phyloP scores from a whole-genome alignment of 306 rosid genomes.

The Acacia melanoxylon region DNA sequence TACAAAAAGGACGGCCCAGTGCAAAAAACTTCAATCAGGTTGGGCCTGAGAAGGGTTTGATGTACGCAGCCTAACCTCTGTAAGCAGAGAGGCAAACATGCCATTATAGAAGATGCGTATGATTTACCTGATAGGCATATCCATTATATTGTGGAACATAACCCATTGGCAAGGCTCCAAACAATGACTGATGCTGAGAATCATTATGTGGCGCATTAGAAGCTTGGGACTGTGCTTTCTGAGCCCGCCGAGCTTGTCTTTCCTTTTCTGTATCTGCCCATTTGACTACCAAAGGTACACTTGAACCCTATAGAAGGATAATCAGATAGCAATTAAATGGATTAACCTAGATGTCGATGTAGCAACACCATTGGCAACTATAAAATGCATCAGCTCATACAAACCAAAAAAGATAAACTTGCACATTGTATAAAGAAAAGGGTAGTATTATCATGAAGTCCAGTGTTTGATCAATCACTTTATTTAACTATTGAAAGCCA shows the following conservation, averaged over 20 bases:
- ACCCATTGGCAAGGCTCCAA: conserved; percentile 91
- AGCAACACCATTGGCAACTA: conserved; percentile 17
- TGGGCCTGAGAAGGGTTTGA: no score
- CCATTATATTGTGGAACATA: conserved; percentile 92
- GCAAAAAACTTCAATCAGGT: no score
- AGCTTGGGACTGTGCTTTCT: conserved; percentile 88
- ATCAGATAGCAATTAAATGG: conserved; percentile 30
- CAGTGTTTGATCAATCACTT: not conserved
- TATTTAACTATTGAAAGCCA: conserved; percentile 9
- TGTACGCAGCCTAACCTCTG: no score
- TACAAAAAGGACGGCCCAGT: no score
- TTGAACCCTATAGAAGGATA: conserved; percentile 71
- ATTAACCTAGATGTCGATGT: conserved; percentile 15
- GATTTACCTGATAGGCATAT: conserved; percentile 89
- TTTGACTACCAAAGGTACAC: conserved; percentile 97
- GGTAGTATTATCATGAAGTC: not conserved
- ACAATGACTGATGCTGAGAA: conserved; percentile 83
- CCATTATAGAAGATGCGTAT: not conserved
- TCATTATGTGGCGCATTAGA: conserved; percentile 65
- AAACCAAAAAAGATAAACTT: conserved; percentile 22
- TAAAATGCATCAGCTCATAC: conserved; percentile 12
- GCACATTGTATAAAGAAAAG: conserved; percentile 5
- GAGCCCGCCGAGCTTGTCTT: conserved; percentile 97
- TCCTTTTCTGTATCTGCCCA: conserved; percentile 99
- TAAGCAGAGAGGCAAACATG: not conserved